Percentiles rank a stretch among this genome's conserved stretches.
phyloP scores from a whole-genome alignment of 345 rosid genomes.

The Cardiospermum halicacabum region DNA sequence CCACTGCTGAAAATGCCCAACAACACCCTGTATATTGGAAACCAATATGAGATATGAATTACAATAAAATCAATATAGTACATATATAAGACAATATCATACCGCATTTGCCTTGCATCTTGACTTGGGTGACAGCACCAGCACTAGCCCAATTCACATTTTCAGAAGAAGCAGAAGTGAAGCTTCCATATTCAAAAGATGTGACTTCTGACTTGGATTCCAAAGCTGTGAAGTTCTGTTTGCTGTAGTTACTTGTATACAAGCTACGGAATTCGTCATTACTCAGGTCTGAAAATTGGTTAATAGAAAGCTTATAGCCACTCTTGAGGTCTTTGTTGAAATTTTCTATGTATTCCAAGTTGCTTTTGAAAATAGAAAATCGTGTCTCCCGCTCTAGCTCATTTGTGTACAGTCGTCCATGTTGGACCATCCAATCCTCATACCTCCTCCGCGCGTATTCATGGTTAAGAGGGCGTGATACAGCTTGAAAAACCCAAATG shows the following conservation, averaged over 20 bases:
- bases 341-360: slow-evolving; percentile 28
- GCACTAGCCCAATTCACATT: slow-evolving; percentile 34
- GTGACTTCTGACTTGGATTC: too few species aligned
- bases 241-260: slow-evolving; percentile 39
- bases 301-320: slow-evolving; percentile 47
- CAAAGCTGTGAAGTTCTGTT: too few species aligned
- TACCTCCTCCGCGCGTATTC: slow-evolving; percentile 25
- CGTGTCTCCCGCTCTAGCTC: slow-evolving; percentile 27
- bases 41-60: too few species aligned
- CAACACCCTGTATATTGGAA: slow-evolving; percentile 44
- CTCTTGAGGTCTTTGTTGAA: slow-evolving; percentile 27
- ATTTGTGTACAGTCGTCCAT: slow-evolving; percentile 28
- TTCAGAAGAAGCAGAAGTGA: slow-evolving; percentile 18
- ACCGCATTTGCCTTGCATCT: slow-evolving; percentile 43
- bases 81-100: slow-evolving; percentile 15
- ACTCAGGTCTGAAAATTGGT: slow-evolving; percentile 47
- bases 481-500: slow-evolving; percentile 15
- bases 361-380: slow-evolving; percentile 34
- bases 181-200: slow-evolving; percentile 18
- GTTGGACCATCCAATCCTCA: slow-evolving; percentile 31
- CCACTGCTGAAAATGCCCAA: slow-evolving; percentile 63
- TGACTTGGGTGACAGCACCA: slow-evolving; percentile 40
- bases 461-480: slow-evolving; percentile 19
- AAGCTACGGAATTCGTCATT: slow-evolving; percentile 47
- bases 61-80: too few species aligned